A percentile compares a stretch with the other conserved stretches of the same genome.
These are phyloP conservation scores for Diaporthe helianthi DNA, from an alignment of 2,329 filamentous ascomycete genomes.

Conservation along the genomic window DNA sequence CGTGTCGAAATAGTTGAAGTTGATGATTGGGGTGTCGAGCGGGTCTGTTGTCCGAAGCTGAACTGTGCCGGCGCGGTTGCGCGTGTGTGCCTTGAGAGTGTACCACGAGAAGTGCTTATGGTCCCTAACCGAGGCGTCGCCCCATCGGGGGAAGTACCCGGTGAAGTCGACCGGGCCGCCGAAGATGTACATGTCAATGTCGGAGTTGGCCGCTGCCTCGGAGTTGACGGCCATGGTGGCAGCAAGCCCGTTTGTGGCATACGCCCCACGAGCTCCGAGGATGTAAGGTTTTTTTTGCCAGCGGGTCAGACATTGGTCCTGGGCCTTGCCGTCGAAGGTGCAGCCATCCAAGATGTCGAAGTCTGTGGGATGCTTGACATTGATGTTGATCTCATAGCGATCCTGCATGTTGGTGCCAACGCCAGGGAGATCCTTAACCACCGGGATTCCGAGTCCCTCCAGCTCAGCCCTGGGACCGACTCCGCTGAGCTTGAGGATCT, in stretches of 20 bases:
- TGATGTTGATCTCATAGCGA: conserved; percentile 56
- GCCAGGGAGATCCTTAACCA: conserved; percentile 59
- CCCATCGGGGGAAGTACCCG: conserved; percentile 50
- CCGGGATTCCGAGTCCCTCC: conserved; percentile 47
- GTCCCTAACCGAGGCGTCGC: conserved; percentile 41
- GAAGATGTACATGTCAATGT: conserved; percentile 46
- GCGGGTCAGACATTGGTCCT: conserved; percentile 43
- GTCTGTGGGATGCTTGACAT: conserved; percentile 49
- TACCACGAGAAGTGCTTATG: conserved; percentile 53
- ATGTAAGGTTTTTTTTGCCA: conserved; percentile 34
- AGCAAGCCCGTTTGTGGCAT: conserved; percentile 45
- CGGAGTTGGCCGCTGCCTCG: conserved; percentile 40
- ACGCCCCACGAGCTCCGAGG: conserved; percentile 41
- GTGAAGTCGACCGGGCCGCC: conserved; percentile 49
- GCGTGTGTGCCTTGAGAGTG: conserved; percentile 68
- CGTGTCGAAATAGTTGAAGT: conserved; percentile 66
- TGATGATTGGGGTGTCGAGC: conserved; percentile 67
- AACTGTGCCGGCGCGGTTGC: conserved; percentile 68
- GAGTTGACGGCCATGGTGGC: conserved; percentile 42
- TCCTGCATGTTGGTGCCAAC: conserved; percentile 69
- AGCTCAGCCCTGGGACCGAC: conserved; percentile 52
- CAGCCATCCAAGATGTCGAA: conserved; percentile 47
- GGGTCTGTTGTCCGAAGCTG: conserved; percentile 67
- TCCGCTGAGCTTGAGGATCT: conserved; percentile 60
- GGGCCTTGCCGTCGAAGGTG: conserved; percentile 41